Evolutionary conservation across 2,329 filamentous ascomycete genomes (phyloP).

Genomic region (Colletotrichum sp.): DNA sequence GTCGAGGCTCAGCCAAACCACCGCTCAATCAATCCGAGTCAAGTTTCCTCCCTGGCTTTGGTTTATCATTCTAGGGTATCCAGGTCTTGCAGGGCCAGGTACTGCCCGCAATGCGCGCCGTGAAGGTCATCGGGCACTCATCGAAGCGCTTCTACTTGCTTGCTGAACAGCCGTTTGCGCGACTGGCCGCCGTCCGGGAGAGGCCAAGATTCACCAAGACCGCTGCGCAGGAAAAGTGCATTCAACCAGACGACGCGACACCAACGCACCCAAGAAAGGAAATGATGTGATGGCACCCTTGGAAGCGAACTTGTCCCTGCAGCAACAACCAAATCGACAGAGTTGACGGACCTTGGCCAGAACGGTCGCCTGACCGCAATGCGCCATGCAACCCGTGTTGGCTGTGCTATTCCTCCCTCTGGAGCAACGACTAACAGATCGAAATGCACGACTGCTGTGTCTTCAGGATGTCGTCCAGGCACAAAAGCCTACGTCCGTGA

Average conservation of each 20-base stretch:
- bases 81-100: background rate
- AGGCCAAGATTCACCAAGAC: background rate
- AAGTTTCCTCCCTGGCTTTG: background rate
- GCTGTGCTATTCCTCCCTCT: background rate
- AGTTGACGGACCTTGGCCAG: background rate
- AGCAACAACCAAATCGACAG: background rate
- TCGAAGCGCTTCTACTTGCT: background rate
- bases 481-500: rapidly evolving
- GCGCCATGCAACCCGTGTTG: background rate
- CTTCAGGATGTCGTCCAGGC: too few species aligned
- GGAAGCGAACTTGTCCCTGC: background rate
- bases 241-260: background rate
- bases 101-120: background rate
- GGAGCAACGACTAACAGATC: background rate
- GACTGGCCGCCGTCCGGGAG: background rate
- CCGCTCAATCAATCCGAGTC: background rate
- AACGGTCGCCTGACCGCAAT: background rate
- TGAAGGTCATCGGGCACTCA: background rate
- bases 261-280: background rate
- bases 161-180: background rate
- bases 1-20: background rate
- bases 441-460: too few species aligned
- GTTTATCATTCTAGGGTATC: background rate
- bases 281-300: background rate
- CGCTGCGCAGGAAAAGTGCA: background rate